These are phyloP conservation scores for Macrophomina phaseolina DNA, from an alignment of 2,329 filamentous ascomycete species.

Conservation along the genomic window DNA sequence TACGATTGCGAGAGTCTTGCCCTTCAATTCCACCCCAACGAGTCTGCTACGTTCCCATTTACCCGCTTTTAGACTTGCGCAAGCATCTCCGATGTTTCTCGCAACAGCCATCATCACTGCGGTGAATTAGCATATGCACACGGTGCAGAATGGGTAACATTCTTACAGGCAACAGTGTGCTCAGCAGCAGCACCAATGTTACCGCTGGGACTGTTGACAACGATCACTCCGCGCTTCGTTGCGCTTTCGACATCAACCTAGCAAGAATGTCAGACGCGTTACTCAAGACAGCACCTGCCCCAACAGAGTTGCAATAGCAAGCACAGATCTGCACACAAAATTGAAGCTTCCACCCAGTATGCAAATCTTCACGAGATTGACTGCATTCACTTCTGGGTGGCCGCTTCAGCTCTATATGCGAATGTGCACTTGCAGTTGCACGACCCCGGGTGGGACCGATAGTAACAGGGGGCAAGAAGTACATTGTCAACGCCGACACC, in stretches of 20 bases:
- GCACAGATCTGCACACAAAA: no score
- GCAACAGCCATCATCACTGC: constrained; percentile 74
- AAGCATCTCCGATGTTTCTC: constrained; percentile 73
- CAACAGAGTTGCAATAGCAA: no score
- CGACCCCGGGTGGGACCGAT: no score
- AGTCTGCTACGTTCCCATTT: constrained; percentile 78
- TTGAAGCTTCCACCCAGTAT: no score
- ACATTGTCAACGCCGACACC: constrained; percentile 64
- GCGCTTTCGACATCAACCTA: constrained; percentile 79
- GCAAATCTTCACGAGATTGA: no score
- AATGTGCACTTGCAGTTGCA: no score
- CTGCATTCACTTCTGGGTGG: no score
- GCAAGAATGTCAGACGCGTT: constrained; percentile 54
- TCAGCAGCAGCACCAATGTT: constrained; percentile 83
- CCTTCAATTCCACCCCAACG: constrained; percentile 78
- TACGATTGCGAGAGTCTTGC: constrained; percentile 77
- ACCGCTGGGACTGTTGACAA: constrained; percentile 79
- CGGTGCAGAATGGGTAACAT: background rate
- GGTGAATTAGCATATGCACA: background rate
- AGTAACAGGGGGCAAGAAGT: background rate
- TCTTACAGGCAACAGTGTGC: constrained; percentile 67
- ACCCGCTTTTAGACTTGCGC: constrained; percentile 70
- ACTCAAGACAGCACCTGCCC: no score
- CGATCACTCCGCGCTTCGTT: constrained; percentile 75
- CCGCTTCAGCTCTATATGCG: no score